phyloP scores from a whole-genome alignment of 768 basidiomycete species.

The Cantharellus anzutake region DNA sequence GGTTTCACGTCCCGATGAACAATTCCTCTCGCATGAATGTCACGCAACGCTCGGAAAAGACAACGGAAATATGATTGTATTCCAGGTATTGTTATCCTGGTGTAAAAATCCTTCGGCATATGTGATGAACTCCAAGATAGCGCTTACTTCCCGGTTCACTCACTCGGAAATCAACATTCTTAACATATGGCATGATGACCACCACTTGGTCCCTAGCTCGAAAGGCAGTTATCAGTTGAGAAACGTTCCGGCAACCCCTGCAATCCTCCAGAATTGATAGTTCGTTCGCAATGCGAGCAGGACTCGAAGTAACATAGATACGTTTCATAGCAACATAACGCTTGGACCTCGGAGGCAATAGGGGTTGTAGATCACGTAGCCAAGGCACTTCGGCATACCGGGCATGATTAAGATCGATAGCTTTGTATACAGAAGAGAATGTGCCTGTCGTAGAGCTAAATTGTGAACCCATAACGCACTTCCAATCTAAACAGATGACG shows the following conservation, averaged over 20 bases:
- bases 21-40: constrained; percentile 69
- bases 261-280: constrained; percentile 74
- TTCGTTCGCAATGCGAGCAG: constrained; percentile 83
- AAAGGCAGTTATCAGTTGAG: constrained; percentile 90
- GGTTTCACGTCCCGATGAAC: constrained; percentile 97
- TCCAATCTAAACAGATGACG: constrained; percentile 1
- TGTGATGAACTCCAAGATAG: neutral
- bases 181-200: constrained; percentile 82
- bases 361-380: constrained; percentile 47
- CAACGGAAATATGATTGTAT: constrained; percentile 80
- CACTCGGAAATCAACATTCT: constrained; percentile 85
- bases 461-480: neutral
- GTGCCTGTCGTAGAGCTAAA: constrained; percentile 34
- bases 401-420: constrained; percentile 60
- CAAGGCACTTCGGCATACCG: constrained; percentile 57
- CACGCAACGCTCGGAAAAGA: constrained; percentile 75
- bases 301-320: constrained; percentile 92
- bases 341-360: constrained; percentile 15
- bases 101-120: constrained; percentile 43
- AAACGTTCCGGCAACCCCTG: constrained; percentile 70
- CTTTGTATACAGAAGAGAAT: constrained; percentile 99
- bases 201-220: constrained; percentile 83
- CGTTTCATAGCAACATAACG: constrained; percentile 85
- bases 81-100: constrained; percentile 46
- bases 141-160: constrained; percentile 16